A percentile compares a stretch with the other conserved stretches of the same genome.
Conservation (phyloP, 495 filamentous ascomycete species). For the Aspergillus ostianus region DNA sequence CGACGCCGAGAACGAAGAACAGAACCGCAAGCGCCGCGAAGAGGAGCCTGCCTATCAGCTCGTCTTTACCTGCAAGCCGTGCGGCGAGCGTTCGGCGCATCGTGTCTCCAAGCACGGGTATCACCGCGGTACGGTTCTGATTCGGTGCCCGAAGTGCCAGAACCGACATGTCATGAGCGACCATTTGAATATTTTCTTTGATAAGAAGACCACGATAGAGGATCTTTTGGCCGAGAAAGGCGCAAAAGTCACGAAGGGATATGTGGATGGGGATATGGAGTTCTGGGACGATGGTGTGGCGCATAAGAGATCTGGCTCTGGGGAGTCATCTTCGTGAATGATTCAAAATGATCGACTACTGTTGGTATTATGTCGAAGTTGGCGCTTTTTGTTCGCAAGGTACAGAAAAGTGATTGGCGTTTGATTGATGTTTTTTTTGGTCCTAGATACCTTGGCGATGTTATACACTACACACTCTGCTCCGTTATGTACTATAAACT, state of each 20-base stretch:
- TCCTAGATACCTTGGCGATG: conserved; percentile 17
- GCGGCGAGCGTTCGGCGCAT: conserved; percentile 70
- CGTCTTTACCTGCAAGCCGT: conserved; percentile 90
- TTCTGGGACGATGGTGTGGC: conserved; percentile 63
- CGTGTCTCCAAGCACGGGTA: conserved; percentile 88
- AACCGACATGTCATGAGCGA: conserved; percentile 90
- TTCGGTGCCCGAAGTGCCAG: conserved; percentile 79
- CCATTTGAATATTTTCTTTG: conserved; percentile 62
- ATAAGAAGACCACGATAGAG: conserved; percentile 36
- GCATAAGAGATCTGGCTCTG: conserved; percentile 14
- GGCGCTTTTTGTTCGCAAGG: background rate
- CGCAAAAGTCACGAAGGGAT: conserved; percentile 30
- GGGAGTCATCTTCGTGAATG: background rate
- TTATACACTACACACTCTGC: conserved; percentile 19
- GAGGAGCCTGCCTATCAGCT: conserved; percentile 75
- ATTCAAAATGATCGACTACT: background rate
- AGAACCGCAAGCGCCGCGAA: conserved; percentile 34
- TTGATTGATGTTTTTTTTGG: background rate
- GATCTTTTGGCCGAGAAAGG: conserved; percentile 38
- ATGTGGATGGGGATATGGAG: conserved; percentile 58
- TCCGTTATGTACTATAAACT: conserved; percentile 11
- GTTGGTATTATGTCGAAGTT: background rate
- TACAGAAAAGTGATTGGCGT: conserved; percentile 4
- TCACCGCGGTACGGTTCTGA: conserved; percentile 81
- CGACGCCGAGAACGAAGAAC: conserved; percentile 32